Base-by-base conservation (phyloP, 2,329 filamentous ascomycete genomes). In the Penicillium brasilianum region DNA sequence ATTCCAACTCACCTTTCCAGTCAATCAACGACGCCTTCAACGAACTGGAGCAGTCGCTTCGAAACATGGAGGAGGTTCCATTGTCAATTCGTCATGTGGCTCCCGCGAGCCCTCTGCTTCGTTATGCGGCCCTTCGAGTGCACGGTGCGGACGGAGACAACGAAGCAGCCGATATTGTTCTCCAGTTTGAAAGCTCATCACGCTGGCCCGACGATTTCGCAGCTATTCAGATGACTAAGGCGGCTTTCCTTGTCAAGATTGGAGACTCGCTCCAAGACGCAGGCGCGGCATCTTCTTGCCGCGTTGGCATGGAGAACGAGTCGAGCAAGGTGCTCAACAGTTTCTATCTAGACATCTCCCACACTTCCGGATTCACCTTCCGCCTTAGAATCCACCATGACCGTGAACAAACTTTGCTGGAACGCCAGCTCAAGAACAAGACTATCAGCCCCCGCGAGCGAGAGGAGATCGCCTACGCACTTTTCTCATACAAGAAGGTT, bases 201-300 rank as follows among this genome's bases (percentile, higher is more conserved):
- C 90, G 92, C 68, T 99, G 95, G 95, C 95, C 95, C 0, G 93
- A 98, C 72, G 92, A 96, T 72, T 79, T 98, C 9, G 87, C 87
- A 3, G 93, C 94, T 5, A 97, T 98, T 58, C 95, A 99, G 75
- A 88, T 93, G 71, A 93, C 93, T 13, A 99, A 99, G 77, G 86
- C 96, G 41, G 95, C 96, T 3, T 96, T 99, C 73, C 82, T 91
- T 10, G 76, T 90, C 9, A 89, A 87, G 69, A 88, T 97, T 59
- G 87, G 88, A 53, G 87, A 89, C 55, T 84, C 95, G 4, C 79
- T 97, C 3, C 86, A 88, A 69, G 83, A 86, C 18, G 78, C 82
- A 2, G 86, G 88, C 41, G 81, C 85, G 9, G 83, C 81, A 44
- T 83, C 92, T 43, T 85, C 81, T 30, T 88, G 88, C 7, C 87